Evolutionary conservation across 2,329 filamentous ascomycete genomes (phyloP), one percentile per base, ranked within the genome.

Genomic region (Cryphonectria japonica): DNA sequence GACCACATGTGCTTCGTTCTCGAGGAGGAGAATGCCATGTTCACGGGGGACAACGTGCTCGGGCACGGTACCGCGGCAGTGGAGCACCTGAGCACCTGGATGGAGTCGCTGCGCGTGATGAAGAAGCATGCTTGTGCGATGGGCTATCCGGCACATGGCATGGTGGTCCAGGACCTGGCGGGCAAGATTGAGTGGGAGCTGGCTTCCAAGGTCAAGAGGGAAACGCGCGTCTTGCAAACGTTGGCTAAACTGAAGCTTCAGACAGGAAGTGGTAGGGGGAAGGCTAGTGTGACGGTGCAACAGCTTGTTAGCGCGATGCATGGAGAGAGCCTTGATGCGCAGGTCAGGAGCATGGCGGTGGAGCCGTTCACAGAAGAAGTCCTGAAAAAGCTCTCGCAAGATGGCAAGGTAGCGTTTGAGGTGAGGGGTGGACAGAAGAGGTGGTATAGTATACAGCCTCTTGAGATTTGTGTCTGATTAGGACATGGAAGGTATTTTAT

Each of bases 41-140:
- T 97, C 79, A 97, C 94, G 0, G 94, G 92, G 8, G 94, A 97
- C 80, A 97, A 95, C 78, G 91, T 97, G 1, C 86, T 97, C 1
- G 94, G 94, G 0, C 93, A 97, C 72, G 94, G 94, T 14, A 97
- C 93, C 2, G 90, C 92, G 3, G 93, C 96, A 0, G 97, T 97
- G 75, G 93, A 97, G 79, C 89, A 96, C 73, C 84, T 97, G 11
- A 79, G 82, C 0, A 82, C 83, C 0, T 97, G 68, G 68, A 75
- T 76, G 73, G 63, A 59, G n/a, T 67, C 70, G 2, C 71, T 77
- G 50, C 60, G 66, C 1, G 3, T 34, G 19, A 76, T 77, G 75
- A 57, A 66, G 34, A 19, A 50, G 13, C 68, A 81, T 1, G 74
- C 76, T 7, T 85, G 83, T 70, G 46, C 16, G 0, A 74, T 73